Percentiles rank a stretch among this genome's conserved stretches.
Evolutionary conservation across 2,329 filamentous ascomycete species (phyloP).

Genomic region (Xylaria sp.): DNA sequence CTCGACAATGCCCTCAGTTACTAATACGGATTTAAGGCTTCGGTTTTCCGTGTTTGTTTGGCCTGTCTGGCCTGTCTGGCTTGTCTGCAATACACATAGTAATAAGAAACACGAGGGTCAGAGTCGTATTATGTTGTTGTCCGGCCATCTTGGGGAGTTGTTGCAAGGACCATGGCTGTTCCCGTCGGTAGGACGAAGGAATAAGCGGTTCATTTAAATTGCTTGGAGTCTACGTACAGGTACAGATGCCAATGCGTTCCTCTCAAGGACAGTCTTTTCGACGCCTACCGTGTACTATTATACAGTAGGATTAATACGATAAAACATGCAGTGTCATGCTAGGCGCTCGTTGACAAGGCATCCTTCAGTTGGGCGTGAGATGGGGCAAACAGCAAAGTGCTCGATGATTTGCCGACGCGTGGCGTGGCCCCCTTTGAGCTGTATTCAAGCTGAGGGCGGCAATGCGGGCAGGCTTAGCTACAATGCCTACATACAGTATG

Average conservation of each 20-base stretch:
- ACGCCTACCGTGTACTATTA: neutral
- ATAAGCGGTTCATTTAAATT: constrained; percentile 29
- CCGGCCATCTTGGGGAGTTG: constrained; percentile 27
- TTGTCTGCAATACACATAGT: too few relatives aligned
- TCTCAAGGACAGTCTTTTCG: constrained; percentile 21
- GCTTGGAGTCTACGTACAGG: constrained; percentile 16
- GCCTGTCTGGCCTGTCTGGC: too few relatives aligned
- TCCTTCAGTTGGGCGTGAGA: neutral
- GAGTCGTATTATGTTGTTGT: constrained; percentile 31
- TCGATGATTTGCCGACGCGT: too few relatives aligned
- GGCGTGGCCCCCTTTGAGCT: too few relatives aligned
- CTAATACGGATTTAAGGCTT: constrained; percentile 16
- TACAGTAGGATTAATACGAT: constrained; percentile 10
- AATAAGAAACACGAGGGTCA: constrained; percentile 8
- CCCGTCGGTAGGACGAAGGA: constrained; percentile 28
- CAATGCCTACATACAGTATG: too few relatives aligned
- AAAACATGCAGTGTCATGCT: constrained; percentile 23
- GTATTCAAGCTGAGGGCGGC: neutral
- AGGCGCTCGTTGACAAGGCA: constrained; percentile 21
- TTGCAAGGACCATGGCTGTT: constrained; percentile 17
- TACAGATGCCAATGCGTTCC: constrained; percentile 25
- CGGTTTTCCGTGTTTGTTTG: constrained; percentile 9
- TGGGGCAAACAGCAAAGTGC: too few relatives aligned
- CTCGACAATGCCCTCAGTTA: constrained; percentile 16
- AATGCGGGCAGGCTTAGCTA: neutral